A percentile compares a stretch with the other conserved stretches of the same genome.
Evolutionary conservation across 352 stramenopile species (phyloP).

Genomic region (Globisporangium carolinianum): DNA sequence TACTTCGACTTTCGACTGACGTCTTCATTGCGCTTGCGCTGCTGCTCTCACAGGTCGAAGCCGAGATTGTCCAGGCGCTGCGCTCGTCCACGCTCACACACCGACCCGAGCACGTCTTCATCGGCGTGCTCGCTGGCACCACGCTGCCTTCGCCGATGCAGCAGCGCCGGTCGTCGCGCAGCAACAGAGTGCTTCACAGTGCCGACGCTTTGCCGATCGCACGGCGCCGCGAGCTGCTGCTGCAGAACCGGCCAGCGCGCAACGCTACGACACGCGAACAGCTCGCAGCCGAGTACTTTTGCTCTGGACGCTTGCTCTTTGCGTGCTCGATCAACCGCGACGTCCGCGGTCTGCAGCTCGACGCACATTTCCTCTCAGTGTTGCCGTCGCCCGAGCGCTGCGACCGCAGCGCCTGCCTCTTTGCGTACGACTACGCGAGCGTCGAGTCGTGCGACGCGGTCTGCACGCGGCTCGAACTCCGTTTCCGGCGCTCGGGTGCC

Average conservation of each 20-base stretch:
- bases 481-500: slow-evolving; percentile 31
- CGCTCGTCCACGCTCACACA: slow-evolving; percentile 17
- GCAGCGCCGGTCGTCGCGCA: slow-evolving; percentile 26
- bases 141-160: slow-evolving; percentile 61
- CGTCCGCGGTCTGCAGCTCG: slow-evolving; percentile 43
- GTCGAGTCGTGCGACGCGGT: slow-evolving; percentile 42
- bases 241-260: slow-evolving; percentile 44
- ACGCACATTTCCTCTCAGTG: slow-evolving; percentile 38
- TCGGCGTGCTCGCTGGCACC: slow-evolving; percentile 56
- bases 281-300: slow-evolving; percentile 50
- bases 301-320: slow-evolving; percentile 39
- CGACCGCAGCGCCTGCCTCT: slow-evolving; percentile 59
- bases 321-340: slow-evolving; percentile 55
- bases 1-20: background rate
- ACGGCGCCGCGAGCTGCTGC: slow-evolving; percentile 41
- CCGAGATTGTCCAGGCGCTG: slow-evolving; percentile 28
- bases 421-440: slow-evolving; percentile 56
- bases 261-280: slow-evolving; percentile 31
- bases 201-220: slow-evolving; percentile 20
- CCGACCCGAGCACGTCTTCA: slow-evolving; percentile 46
- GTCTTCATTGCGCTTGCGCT: background rate
- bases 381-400: slow-evolving; percentile 49
- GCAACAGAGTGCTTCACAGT: no score
- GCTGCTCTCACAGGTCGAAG: slow-evolving; percentile 23
- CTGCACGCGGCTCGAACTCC: slow-evolving; percentile 40